Evolutionary conservation across 345 rosid species (phyloP), one percentile per base, ranked within the genome.

Genomic region (Conringia planisiliqua): DNA sequence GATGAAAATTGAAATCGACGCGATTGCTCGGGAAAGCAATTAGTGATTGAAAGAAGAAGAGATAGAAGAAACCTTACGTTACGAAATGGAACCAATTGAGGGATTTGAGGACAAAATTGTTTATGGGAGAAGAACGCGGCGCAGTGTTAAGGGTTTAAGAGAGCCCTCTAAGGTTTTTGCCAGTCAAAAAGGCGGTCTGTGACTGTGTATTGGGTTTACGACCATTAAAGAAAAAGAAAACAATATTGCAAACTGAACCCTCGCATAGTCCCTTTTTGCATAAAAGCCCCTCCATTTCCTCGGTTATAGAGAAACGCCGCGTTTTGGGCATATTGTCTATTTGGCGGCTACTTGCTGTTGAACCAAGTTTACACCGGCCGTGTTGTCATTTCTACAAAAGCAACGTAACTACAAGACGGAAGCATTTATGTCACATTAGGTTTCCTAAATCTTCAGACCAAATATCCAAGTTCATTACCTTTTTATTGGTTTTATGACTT

Each of bases 71-170:
- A 67, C 4, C 39, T 54, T 54, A 54, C 51, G 62, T 3, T 9
- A 10, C 22, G 38, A 38, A 67, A 3, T 6, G 16, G 24, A 51
- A 38, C 9, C 62, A 36, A 38, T 24, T 20, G 48, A 51, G 14
- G 35, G 22, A 13, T 54, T 12, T 26, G 30, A 38, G 50, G 29
- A 14, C 67, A 62, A 62, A 62, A 62, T 61, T 61, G 66, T 20
- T 22, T 62, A 14, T 8, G 35, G 57, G 29, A 46, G 57, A 62
- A 7, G 43, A 35, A 30, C 20, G 70, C 58, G 44, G 70, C 58
- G 57, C 29, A 66, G 17, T 42, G 30, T 46, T 46, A 46, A 63
- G 65, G 65, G 65, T 60, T 62, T 40, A 62, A 62, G 67, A 27
- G 68, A 51, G 30, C 32, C 48, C n/a, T 36, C 35, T 26, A 35